A percentile compares a stretch with the other conserved stretches of the same genome.
These are phyloP conservation scores for Rhizopus arrhizus DNA, from an alignment of 371 early-diverging fungal genomes.

Conservation along the genomic window DNA sequence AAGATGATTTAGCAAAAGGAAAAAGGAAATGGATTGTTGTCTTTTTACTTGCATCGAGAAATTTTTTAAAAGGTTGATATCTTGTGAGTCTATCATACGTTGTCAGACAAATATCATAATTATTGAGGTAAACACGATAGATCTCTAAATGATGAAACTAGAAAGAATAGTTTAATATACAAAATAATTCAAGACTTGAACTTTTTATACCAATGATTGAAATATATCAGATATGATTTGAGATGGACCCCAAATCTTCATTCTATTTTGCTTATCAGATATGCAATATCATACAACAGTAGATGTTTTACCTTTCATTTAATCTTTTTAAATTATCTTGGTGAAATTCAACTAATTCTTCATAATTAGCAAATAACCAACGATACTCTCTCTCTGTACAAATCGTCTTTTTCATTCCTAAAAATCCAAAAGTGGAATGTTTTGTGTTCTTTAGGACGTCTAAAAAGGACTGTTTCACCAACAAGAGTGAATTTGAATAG, in stretches of 20 bases:
- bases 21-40: neutral
- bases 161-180: neutral
- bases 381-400: constrained; percentile 47
- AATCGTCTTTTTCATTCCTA: constrained; percentile 41
- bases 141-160: constrained; percentile 41
- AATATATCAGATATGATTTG: constrained; percentile 37
- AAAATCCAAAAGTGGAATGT: constrained; percentile 35
- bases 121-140: constrained; percentile 40
- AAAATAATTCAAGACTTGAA: too few relatives aligned
- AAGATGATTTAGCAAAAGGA: neutral
- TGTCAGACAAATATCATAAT: constrained; percentile 44
- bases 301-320: constrained; percentile 34
- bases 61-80: constrained; percentile 52
- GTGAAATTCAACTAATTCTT: constrained; percentile 38
- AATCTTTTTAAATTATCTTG: constrained; percentile 30
- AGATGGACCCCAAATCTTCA: constrained; percentile 39
- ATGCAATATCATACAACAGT: neutral
- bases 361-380: constrained; percentile 50
- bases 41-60: constrained; percentile 41
- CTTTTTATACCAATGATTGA: constrained; percentile 29
- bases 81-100: constrained; percentile 46
- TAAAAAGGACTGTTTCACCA: constrained; percentile 33
- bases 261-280: constrained; percentile 13
- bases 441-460: constrained; percentile 36
- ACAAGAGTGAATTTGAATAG: constrained; percentile 41